Evolutionary conservation across 2,329 filamentous ascomycete genomes (phyloP), one percentile per base, ranked within the genome.

Genomic region (Alternaria gaisen): DNA sequence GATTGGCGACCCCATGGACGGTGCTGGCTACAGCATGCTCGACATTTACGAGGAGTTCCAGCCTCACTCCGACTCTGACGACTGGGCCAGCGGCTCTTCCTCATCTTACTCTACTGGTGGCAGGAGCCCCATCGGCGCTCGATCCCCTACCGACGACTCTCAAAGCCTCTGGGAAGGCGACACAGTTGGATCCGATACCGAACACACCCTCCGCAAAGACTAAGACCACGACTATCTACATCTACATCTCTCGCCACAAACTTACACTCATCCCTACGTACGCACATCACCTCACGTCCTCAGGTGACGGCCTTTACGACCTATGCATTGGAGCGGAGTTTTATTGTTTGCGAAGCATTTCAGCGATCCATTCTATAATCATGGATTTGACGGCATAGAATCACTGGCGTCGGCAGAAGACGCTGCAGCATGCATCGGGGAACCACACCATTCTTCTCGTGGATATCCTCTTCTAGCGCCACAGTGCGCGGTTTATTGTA

Each of bases 81-180:
- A 95, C 72, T 97, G 93, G 93, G 94, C 93, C 9, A 87, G 94
- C 46, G 93, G 91, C 61, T 95, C 92, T 69, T 93, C 89, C 56
- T 95, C 91, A 0, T 89, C 87, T 40, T 87, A 91, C 75, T 91
- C 89, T 40, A 90, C 86, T 24, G 86, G 87, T 51, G 87, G 85
- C 51, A 77, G 87, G 53, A 89, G 87, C 22, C 85, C 82, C 30
- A 72, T 80, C 41, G 82, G 78, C 36, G 69, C 79, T 34, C 77
- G 79, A 26, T 83, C 81, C 42, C 82, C 83, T 24, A 72, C 86
- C 32, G 87, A 89, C 65, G 88, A 90, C 64, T 83, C 82, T 60
- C 83, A 85, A 65, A 82, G 82, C 57, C 76, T 82, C 14, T 87
- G 85, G 85, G 85, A 87, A 68, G 84, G 85, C 51, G 85, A 87